Conservation (phyloP, 1,284 basidiomycete genomes). For the Tylopilus orsonianus region DNA sequence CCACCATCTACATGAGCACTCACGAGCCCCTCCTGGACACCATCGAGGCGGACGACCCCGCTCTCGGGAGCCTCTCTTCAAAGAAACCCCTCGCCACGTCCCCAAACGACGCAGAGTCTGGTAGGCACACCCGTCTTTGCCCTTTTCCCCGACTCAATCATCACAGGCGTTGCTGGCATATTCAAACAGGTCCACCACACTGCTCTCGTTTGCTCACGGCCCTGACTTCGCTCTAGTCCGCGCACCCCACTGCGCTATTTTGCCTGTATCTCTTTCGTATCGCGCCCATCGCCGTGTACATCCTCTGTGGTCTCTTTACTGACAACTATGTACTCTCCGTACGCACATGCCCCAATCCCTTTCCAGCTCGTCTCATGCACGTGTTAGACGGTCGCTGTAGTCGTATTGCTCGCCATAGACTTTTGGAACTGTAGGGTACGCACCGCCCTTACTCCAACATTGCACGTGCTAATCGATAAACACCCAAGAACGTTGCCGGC, state of each 20-base stretch:
- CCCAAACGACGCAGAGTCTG: slow-evolving; percentile 67
- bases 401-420: slow-evolving; percentile 89
- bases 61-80: not conserved
- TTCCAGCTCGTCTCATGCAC: slow-evolving; percentile 1
- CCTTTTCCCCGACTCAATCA: slow-evolving; percentile 1
- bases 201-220: not conserved
- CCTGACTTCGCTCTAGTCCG: slow-evolving; percentile 50
- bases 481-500: slow-evolving; percentile 81
- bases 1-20: slow-evolving; percentile 43
- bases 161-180: slow-evolving; percentile 70
- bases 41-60: slow-evolving; percentile 71
- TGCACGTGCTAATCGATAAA: slow-evolving; percentile 1
- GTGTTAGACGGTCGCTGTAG: slow-evolving; percentile 85
- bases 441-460: slow-evolving; percentile 3
- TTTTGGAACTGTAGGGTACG: slow-evolving; percentile 93
- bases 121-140: slow-evolving; percentile 37
- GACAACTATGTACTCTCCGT: slow-evolving; percentile 88
- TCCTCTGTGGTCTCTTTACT: slow-evolving; percentile 86
- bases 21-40: slow-evolving; percentile 59
- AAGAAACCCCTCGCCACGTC: slow-evolving; percentile 51
- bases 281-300: slow-evolving; percentile 82
- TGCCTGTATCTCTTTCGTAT: slow-evolving; percentile 86
- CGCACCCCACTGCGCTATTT: slow-evolving; percentile 82
- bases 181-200: slow-evolving; percentile 59
- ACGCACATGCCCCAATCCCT: slow-evolving; percentile 30